Base-by-base conservation (phyloP, 345 rosid genomes). In the Schrenkiella parvula region DNA sequence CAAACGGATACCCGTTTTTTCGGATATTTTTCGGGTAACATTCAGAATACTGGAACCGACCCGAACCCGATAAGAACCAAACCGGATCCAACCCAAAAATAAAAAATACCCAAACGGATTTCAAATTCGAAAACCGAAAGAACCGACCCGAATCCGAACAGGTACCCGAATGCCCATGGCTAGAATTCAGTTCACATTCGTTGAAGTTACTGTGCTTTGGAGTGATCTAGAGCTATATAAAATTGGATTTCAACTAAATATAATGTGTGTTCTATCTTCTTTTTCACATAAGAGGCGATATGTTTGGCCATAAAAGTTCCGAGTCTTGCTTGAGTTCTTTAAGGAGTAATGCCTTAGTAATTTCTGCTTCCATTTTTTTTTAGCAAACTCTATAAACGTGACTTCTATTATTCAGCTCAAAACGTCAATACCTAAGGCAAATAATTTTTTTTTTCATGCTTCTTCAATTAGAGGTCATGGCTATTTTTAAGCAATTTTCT, bases 401-500 rank as follows among this genome's bases (percentile, higher is more conserved):
- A 34, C 23, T 68, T 66, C 79, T 76, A 37, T 69, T 21, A 44
- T 37, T 70, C 13, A 76, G 75, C 52, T 75, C 10, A 25, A 63
- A 70, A 46, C 67, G 39, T 64, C 53, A 76, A 53, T 37, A 48
- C 66, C 38, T 64, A 10, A 39, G 66, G 72, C 32, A 31, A 18
- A 55, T 46, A 70, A 61, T 63, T 31, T 25, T 51, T 52, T 10
- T 6, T 17, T 15, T 1, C 0, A 37, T 29, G 54, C 28, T 38
- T 38, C 42, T 52, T 47, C 64, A 46, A 35, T 23, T 41, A 47
- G 0, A 59, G 57, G 28, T 44, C 37, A 44, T 59, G 44, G 1
- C 74, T 76, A 64, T 70, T 55, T 61, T 64, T 14, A 38, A 64
- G 63, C 50, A 46, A 31, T 39, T 31, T 56, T 41, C 63, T 31